Evolutionary conservation across 768 basidiomycete species (phyloP).

Genomic region (Naganishia kalamii): DNA sequence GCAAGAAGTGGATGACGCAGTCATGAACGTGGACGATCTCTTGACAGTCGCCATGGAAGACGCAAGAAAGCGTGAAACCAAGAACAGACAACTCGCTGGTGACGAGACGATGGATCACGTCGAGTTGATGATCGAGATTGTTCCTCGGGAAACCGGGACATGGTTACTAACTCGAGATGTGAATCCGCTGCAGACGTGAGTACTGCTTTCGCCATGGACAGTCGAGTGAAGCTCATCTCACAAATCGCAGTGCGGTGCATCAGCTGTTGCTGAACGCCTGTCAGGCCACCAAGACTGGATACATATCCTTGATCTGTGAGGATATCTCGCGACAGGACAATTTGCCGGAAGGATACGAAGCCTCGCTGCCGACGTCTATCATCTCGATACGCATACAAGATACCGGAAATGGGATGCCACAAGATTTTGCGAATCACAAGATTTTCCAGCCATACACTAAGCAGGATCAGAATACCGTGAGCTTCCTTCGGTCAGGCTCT

Average conservation of each 20-base stretch:
- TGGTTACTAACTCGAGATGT: constrained; percentile 35
- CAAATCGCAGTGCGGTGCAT: constrained; percentile 28
- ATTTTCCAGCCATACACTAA: constrained; percentile 36
- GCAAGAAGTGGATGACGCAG: constrained; percentile 5
- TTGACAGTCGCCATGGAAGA: constrained; percentile 31
- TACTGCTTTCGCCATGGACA: not conserved
- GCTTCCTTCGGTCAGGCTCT: constrained; percentile 18
- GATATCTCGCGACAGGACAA: constrained; percentile 36
- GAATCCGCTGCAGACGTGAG: constrained; percentile 32
- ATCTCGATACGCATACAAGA: constrained; percentile 40
- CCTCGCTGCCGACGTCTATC: constrained; percentile 32
- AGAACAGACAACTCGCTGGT: constrained; percentile 29
- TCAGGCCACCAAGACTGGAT: constrained; percentile 39
- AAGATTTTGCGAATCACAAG: constrained; percentile 35
- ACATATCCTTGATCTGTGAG: constrained; percentile 38
- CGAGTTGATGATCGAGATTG: constrained; percentile 40
- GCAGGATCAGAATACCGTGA: constrained; percentile 29
- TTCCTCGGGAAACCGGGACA: constrained; percentile 36
- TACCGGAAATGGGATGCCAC: constrained; percentile 40
- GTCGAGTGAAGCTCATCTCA: not conserved
- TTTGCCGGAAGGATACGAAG: constrained; percentile 37
- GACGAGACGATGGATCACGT: constrained; percentile 31
- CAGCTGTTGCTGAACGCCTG: constrained; percentile 41
- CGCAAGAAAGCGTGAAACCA: constrained; percentile 31
- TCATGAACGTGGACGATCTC: constrained; percentile 29